Evolutionary conservation across 2,329 filamentous ascomycete species (phyloP), one percentile per base, ranked within the genome.

Genomic region (Fusarium marasasianum): DNA sequence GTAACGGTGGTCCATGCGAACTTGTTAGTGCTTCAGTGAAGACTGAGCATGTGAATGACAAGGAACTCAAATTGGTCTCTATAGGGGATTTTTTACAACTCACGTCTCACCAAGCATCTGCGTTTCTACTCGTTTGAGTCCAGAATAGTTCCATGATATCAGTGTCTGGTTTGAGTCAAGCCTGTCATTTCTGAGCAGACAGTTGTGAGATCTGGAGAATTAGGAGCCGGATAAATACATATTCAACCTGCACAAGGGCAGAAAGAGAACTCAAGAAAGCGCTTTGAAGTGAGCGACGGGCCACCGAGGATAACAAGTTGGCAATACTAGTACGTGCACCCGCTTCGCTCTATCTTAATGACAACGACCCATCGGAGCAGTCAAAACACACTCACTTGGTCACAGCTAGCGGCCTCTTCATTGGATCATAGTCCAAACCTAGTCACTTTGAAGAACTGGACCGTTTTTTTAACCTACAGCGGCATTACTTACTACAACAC

Each of bases 401-500:
- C 26, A 31, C n/a, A 44, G n/a, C 29, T 18, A 50, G 37, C 18
- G 26, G 26, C 35, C 33, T 51, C 44, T 44, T 33, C 40, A 55
- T 55, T 69, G 56, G 48, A 31, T 24, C n/a, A 69, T 69, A 68
- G 31, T 63, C 26, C 29, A 50, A 48, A 26, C 22, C 56, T 29
- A 24, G 43, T 29, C 15, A 15, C 18, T 33, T 55, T 14, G 24
- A 26, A 54, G 22, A 33, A 31, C 29, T 29, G n/a, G 33, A 54
- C 37, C n/a, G 15, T 65, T 65, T 24, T 13, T 37, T 24, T 15
- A 43, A 45, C 38, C 24, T 29, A 13, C 33, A 69, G 53, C 40
- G 51, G 59, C 51, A 70, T 50, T 45, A 51, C 43, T 29, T 37
- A 24, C 10, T 37, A 22, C 45, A 69, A 70, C 26, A 44, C 50